phyloP scores from a whole-genome alignment of 441 rosid genomes.

The Corymbia citriodora region DNA sequence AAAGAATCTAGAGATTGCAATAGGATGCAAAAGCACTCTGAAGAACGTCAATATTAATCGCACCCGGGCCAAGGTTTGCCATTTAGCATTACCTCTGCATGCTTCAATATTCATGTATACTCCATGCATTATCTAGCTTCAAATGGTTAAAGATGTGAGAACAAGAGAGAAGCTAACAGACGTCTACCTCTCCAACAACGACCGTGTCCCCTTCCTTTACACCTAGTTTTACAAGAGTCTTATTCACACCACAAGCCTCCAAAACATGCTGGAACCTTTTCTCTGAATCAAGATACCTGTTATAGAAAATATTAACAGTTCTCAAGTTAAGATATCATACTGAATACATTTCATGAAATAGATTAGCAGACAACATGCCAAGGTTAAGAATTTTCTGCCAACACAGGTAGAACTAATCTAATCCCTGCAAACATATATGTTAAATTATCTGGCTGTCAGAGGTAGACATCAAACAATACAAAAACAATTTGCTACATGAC shows the following conservation, averaged over 20 bases:
- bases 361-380: not conserved
- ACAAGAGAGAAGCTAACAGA: not conserved
- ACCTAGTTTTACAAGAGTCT: slow-evolving; percentile 63
- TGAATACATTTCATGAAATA: not conserved
- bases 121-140: not conserved
- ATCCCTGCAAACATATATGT: not conserved
- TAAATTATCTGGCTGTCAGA: not conserved
- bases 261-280: slow-evolving; percentile 82
- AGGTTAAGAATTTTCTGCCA: not conserved
- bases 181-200: slow-evolving; percentile 66
- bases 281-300: slow-evolving; percentile 87
- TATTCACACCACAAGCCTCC: slow-evolving; percentile 88
- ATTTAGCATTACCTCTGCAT: not conserved
- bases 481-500: not conserved
- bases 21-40: not conserved
- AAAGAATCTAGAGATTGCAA: not conserved
- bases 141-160: not conserved
- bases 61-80: not conserved
- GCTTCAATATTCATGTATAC: not conserved
- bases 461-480: not conserved
- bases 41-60: not conserved
- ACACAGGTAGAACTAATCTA: not conserved
- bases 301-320: slow-evolving; percentile 1
- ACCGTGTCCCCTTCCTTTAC: slow-evolving; percentile 95
- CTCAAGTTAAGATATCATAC: not conserved